Evolutionary conservation across 2,329 filamentous ascomycete species (phyloP), one percentile per base, ranked within the genome.

Genomic region (Eutypella sp.): DNA sequence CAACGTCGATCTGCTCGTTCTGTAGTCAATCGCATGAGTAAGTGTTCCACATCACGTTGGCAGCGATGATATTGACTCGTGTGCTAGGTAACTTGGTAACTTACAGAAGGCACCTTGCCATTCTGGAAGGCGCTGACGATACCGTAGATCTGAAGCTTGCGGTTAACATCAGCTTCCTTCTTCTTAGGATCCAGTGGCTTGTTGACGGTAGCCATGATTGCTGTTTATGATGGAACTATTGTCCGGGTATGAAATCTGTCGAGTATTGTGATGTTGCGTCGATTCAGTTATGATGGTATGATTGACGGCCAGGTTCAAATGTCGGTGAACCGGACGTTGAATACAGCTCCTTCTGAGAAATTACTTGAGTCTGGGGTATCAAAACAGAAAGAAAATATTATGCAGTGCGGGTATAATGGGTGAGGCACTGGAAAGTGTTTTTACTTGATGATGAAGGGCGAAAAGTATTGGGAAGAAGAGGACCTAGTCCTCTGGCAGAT

Each of bases 1-100:
- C 91, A 41, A 96, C 78, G 72, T 97, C 93, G 66, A 96, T 95
- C 73, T 96, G 91, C 59, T 92, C 88, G 69, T 96, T 96, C 85
- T 89, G 59, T 48, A 44, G 36, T 3, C 3, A 23, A 16, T 1
- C 42, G 19, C 23, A 39, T 49, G 49, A 40, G 58, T 54, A 10
- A 49, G 46, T 19, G 1, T 44, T 29, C 11, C 13, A n/a, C 29
- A 15, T 5, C 16, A n/a, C 5, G 29, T 7, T 15, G 29, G 13
- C 16, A 33, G 29, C 16, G 16, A 11, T 33, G 29, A 15, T 15
- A 33, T 33, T 4, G 11, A 15, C 29, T 33, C 16, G 5, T 7
- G n/a, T n/a, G n/a, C n/a, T n/a, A n/a, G n/a, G n/a, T n/a, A n/a
- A n/a, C n/a, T n/a, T n/a, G 29, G 39, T 25, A 33, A 73, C 83